phyloP scores from a whole-genome alignment of 2,329 filamentous ascomycete genomes.

The Pseudogymnoascus sp. region DNA sequence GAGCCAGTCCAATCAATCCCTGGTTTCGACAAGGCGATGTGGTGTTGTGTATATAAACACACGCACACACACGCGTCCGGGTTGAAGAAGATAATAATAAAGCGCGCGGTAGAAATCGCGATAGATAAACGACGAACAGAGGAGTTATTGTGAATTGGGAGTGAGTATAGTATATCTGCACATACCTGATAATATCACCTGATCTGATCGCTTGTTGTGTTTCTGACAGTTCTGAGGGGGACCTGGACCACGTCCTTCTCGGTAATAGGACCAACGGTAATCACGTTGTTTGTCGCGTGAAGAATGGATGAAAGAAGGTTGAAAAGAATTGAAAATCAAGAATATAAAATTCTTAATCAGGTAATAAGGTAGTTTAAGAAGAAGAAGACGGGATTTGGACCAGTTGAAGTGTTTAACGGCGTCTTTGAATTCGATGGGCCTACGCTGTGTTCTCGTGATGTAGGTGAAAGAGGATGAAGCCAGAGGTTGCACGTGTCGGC shows the following conservation, averaged over 20 bases:
- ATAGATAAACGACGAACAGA: background rate
- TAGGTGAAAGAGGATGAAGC: background rate
- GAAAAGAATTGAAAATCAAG: background rate
- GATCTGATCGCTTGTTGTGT: constrained; percentile 1
- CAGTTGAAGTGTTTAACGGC: background rate
- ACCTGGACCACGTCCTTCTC: constrained; percentile 1
- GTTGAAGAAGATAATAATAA: constrained; percentile 5
- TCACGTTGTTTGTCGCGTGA: constrained; percentile 7
- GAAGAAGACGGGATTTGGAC: background rate
- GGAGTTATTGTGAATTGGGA: background rate
- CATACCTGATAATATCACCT: constrained; percentile 7
- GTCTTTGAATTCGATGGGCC: background rate
- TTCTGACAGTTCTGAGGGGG: constrained; percentile 5
- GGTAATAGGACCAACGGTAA: constrained; percentile 4
- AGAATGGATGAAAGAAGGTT: background rate
- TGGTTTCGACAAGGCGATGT: background rate
- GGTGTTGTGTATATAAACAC: constrained; percentile 7
- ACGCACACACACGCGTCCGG: background rate
- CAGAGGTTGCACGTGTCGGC: constrained; percentile 4
- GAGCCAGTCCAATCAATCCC: background rate
- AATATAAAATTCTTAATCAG: constrained; percentile 7
- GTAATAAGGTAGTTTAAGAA: constrained; percentile 6
- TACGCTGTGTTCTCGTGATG: constrained; percentile 3
- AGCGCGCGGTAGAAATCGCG: constrained; percentile 5
- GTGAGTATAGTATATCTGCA: background rate